Conservation (phyloP, 192 early-diverging fungal species). For the Backusella westeae region DNA sequence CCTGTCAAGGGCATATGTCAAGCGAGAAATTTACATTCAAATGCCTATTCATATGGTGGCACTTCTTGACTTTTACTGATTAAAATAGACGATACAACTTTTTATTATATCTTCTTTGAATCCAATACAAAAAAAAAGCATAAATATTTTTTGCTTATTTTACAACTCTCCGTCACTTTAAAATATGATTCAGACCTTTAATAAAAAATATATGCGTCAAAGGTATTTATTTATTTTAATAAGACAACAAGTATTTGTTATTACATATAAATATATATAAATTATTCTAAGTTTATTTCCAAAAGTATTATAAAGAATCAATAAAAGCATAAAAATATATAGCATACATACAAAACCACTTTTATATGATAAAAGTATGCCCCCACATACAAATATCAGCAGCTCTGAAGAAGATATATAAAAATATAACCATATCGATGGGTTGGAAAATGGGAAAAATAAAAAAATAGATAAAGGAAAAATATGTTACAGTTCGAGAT, state of each 20-base stretch:
- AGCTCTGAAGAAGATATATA: neutral
- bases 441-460: neutral
- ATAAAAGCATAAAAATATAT: slow-evolving; percentile 5
- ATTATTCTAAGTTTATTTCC: neutral
- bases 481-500: slow-evolving; percentile 7
- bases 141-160: too few relatives aligned
- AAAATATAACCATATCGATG: neutral
- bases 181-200: neutral
- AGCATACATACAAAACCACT: neutral
- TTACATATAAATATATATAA: neutral
- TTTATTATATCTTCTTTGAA: too few relatives aligned
- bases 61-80: too few relatives aligned
- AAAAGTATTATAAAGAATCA: neutral
- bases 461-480: neutral
- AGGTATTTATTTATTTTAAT: neutral
- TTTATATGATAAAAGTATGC: neutral
- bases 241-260: neutral
- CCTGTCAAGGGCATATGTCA: too few relatives aligned
- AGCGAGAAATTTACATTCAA: too few relatives aligned
- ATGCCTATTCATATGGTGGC: too few relatives aligned
- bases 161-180: neutral
- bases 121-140: too few relatives aligned
- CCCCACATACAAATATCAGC: neutral
- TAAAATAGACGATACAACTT: too few relatives aligned
- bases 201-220: neutral